Conservation (phyloP, 1,284 basidiomycete genomes). For the Puccinia polysora region DNA sequence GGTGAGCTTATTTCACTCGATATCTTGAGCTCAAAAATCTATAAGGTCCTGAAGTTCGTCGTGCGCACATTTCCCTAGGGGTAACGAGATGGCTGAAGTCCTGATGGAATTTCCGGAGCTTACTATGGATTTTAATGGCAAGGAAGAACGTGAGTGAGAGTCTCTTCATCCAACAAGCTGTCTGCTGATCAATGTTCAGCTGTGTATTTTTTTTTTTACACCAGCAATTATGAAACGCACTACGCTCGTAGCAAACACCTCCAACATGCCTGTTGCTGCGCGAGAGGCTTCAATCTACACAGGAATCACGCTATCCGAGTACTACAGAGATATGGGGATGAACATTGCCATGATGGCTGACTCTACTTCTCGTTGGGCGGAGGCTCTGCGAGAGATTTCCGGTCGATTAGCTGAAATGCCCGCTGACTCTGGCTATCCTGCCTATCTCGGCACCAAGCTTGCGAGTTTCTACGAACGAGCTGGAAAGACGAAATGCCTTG, state of each 20-base stretch:
- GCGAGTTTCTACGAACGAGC: slow-evolving; percentile 98
- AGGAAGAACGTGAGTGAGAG: slow-evolving; percentile 66
- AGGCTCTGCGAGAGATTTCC: slow-evolving; percentile 97
- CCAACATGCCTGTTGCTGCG: slow-evolving; percentile 99
- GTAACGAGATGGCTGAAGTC: slow-evolving; percentile 92
- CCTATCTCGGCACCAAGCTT: slow-evolving; percentile 91
- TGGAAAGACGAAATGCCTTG: slow-evolving; percentile 90
- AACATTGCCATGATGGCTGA: slow-evolving; percentile 99
- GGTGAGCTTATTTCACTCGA: slow-evolving; percentile 68
- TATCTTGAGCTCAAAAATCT: no score
- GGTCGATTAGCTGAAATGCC: slow-evolving; percentile 99
- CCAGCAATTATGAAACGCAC: slow-evolving; percentile 97
- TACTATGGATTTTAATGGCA: slow-evolving; percentile 78
- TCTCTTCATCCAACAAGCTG: neutral
- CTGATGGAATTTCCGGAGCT: slow-evolving; percentile 80
- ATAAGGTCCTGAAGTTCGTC: no score
- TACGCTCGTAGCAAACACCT: slow-evolving; percentile 96
- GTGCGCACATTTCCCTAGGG: slow-evolving; percentile 55
- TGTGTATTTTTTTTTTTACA: neutral
- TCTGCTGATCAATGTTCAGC: neutral
- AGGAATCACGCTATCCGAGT: slow-evolving; percentile 97
- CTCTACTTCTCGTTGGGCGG: slow-evolving; percentile 98
- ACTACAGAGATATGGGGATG: slow-evolving; percentile 97
- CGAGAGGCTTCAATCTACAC: slow-evolving; percentile 99
- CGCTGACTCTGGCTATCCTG: slow-evolving; percentile 97